Percentiles rank a stretch among this genome's conserved stretches.
Evolutionary conservation across 2,329 filamentous ascomycete species (phyloP).

Genomic region (Fusarium sarcochroum): DNA sequence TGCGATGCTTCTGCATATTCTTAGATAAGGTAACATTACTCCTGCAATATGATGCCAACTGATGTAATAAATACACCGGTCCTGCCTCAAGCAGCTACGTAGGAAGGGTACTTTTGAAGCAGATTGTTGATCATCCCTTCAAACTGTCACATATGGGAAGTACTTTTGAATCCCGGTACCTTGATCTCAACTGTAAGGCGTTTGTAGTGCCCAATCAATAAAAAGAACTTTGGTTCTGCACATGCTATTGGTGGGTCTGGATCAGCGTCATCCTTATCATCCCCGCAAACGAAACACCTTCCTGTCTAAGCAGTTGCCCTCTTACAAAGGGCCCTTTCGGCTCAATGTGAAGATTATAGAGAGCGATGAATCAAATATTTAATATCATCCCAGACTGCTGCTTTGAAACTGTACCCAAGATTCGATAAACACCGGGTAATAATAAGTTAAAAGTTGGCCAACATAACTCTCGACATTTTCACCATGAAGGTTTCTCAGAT

Average conservation of each 20-base stretch:
- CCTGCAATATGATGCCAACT: no score
- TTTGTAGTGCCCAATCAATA: neutral
- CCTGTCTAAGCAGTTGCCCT: neutral
- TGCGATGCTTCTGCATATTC: no score
- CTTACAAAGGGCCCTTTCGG: fast-evolving
- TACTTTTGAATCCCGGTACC: neutral
- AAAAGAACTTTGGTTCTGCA: neutral
- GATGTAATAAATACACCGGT: no score
- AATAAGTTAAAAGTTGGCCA: no score
- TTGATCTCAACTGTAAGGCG: neutral
- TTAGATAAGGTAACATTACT: no score
- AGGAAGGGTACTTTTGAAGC: neutral
- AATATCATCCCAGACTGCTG: fast-evolving
- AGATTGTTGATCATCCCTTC: neutral
- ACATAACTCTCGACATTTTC: fast-evolving
- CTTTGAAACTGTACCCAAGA: no score
- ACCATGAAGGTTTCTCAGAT: neutral
- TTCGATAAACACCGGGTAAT: no score
- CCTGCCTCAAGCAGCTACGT: neutral
- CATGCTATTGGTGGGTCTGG: no score
- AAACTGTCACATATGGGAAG: neutral
- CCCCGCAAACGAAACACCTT: neutral
- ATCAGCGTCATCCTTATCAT: neutral
- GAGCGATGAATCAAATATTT: neutral
- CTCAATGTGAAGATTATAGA: fast-evolving